These are phyloP conservation scores for Metarhizium humberi DNA, from an alignment of 2,329 filamentous ascomycete genomes.

Conservation along the genomic window DNA sequence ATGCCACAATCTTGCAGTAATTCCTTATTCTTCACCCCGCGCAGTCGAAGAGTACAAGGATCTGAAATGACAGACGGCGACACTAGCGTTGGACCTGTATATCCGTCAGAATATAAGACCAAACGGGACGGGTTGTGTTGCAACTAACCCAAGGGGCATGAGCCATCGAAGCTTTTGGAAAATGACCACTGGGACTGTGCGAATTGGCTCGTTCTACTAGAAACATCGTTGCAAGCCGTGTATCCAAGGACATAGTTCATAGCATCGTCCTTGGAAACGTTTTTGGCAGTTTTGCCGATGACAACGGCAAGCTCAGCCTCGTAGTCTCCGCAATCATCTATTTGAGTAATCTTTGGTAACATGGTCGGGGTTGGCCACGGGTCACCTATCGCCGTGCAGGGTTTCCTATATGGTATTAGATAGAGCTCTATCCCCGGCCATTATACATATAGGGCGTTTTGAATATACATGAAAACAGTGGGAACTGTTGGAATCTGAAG, in stretches of 20 bases:
- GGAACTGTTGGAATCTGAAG: background rate
- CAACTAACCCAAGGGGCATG: slow-evolving; percentile 33
- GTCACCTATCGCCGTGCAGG: slow-evolving; percentile 41
- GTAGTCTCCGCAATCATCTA: slow-evolving; percentile 47
- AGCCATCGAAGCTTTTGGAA: slow-evolving; percentile 48
- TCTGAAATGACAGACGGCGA: background rate
- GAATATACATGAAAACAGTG: background rate
- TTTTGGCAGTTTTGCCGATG: slow-evolving; percentile 39
- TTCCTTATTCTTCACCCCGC: background rate
- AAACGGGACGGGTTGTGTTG: no score
- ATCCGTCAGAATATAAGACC: background rate
- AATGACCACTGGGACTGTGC: slow-evolving; percentile 40
- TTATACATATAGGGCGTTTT: no score
- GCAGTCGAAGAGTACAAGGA: background rate
- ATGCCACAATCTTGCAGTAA: background rate
- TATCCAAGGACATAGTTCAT: slow-evolving; percentile 55
- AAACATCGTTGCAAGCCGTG: slow-evolving; percentile 54
- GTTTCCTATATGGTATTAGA: slow-evolving; percentile 28
- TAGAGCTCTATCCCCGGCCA: background rate
- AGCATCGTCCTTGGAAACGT: slow-evolving; percentile 46
- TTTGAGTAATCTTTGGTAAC: slow-evolving; percentile 39
- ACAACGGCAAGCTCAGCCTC: slow-evolving; percentile 50
- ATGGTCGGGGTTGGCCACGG: slow-evolving; percentile 42
- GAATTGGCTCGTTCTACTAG: slow-evolving; percentile 46
- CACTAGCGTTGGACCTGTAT: background rate